Percentiles rank a stretch among this genome's conserved stretches.
These are phyloP conservation scores for Yamadazyma triangularis DNA, from an alignment of 1,139 yeast species.

Conservation along the genomic window DNA sequence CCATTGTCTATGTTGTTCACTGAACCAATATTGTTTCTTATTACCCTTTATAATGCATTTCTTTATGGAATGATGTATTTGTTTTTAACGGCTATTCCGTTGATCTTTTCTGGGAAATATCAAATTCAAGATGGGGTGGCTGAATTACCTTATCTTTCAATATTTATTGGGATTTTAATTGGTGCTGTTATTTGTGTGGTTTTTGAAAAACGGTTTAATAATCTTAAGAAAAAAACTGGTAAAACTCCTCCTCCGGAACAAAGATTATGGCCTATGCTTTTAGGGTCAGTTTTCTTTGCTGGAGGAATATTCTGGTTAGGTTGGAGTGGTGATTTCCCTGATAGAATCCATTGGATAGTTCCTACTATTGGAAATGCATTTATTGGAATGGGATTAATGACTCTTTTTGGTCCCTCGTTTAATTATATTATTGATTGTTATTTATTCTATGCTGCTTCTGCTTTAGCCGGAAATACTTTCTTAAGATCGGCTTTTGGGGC, in stretches of 20 bases:
- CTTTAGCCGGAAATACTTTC: slow-evolving; percentile 39
- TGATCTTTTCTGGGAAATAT: slow-evolving; percentile 60
- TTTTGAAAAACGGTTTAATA: slow-evolving; percentile 20
- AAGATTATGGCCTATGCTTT: slow-evolving; percentile 67
- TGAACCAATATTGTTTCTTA: slow-evolving; percentile 67
- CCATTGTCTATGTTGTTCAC: slow-evolving; percentile 61
- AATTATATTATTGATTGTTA: slow-evolving; percentile 39
- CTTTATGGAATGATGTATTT: slow-evolving; percentile 77
- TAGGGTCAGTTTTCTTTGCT: slow-evolving; percentile 65
- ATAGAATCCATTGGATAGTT: slow-evolving; percentile 44
- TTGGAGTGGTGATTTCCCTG: slow-evolving; percentile 73
- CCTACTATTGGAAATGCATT: slow-evolving; percentile 36
- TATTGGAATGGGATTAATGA: slow-evolving; percentile 33
- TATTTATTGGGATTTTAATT: slow-evolving; percentile 53
- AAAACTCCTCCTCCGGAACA: slow-evolving; percentile 71
- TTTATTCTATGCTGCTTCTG: slow-evolving; percentile 36
- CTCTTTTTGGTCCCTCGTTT: slow-evolving; percentile 38
- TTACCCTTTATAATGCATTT: slow-evolving; percentile 73
- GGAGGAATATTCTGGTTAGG: slow-evolving; percentile 77
- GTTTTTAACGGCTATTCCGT: slow-evolving; percentile 72
- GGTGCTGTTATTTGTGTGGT: slow-evolving; percentile 44
- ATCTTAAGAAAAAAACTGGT: slow-evolving; percentile 32
- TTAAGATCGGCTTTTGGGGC: slow-evolving; percentile 36
- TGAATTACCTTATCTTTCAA: slow-evolving; percentile 57
- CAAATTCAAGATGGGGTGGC: slow-evolving; percentile 48